Percentiles rank a stretch among this genome's conserved stretches.
Evolutionary conservation across 75 land plant genomes (phyloP).

Genomic region (Pinus albicaulis): DNA sequence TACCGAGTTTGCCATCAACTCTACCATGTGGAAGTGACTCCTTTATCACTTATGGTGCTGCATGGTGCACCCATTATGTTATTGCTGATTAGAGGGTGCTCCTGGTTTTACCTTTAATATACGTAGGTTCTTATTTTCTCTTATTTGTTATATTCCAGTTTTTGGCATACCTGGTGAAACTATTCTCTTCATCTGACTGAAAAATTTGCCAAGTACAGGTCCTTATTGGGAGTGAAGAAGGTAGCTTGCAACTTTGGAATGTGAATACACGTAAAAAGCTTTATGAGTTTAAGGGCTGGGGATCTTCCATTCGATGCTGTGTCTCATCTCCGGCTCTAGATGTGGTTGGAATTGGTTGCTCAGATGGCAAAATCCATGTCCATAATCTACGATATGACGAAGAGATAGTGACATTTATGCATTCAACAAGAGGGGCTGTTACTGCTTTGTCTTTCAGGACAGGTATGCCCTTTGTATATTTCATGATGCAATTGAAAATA

Average conservation of each 20-base stretch:
- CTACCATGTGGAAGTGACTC: too few relatives aligned
- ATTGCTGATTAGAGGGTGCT: too few relatives aligned
- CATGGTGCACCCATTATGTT: too few relatives aligned
- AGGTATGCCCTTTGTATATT: constrained; percentile 29
- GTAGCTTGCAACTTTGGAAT: constrained; percentile 88
- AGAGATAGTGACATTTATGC: constrained; percentile 69
- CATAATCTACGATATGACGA: constrained; percentile 94
- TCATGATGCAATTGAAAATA: not conserved
- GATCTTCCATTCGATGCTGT: constrained; percentile 64
- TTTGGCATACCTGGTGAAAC: too few relatives aligned
- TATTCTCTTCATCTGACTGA: too few relatives aligned
- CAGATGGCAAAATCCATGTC: constrained; percentile 86
- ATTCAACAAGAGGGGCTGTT: constrained; percentile 82
- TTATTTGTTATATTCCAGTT: too few relatives aligned
- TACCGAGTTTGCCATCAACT: too few relatives aligned
- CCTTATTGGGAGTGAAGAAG: constrained; percentile 83
- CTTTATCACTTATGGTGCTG: too few relatives aligned
- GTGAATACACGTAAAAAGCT: constrained; percentile 71
- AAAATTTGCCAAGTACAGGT: constrained; percentile 29
- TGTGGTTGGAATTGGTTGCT: constrained; percentile 92
- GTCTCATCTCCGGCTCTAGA: constrained; percentile 94
- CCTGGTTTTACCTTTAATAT: too few relatives aligned
- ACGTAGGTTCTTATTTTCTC: too few relatives aligned
- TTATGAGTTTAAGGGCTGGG: constrained; percentile 92
- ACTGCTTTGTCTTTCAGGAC: constrained; percentile 91